phyloP scores from a whole-genome alignment of 345 rosid species.

The Hypericum perforatum region DNA sequence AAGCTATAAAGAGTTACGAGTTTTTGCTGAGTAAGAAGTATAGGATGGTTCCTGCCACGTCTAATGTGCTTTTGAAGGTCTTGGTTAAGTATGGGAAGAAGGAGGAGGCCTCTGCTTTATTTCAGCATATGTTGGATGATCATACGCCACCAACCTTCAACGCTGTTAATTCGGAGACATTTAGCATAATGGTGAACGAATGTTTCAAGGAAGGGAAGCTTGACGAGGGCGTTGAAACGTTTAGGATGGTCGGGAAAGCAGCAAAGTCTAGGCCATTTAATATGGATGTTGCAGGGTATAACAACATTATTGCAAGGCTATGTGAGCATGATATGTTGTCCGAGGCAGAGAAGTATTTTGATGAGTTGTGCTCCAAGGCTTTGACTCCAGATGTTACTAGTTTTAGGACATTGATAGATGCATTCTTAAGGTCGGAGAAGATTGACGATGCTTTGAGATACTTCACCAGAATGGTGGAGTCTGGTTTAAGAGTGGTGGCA shows the following conservation, averaged over 20 bases:
- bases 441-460: constrained; percentile 56
- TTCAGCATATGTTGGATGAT: constrained; percentile 75
- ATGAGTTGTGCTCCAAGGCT: constrained; percentile 47
- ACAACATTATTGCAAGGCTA: constrained; percentile 57
- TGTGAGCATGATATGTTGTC: constrained; percentile 70
- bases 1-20: constrained; percentile 73
- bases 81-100: constrained; percentile 63
- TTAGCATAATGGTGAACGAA: constrained; percentile 80
- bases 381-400: constrained; percentile 68
- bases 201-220: constrained; percentile 70
- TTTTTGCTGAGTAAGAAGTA: constrained; percentile 68
- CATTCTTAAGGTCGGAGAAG: constrained; percentile 55
- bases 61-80: constrained; percentile 75
- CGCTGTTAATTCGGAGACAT: constrained; percentile 78
- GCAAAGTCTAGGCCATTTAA: constrained; percentile 61
- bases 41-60: constrained; percentile 71
- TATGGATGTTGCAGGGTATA: constrained; percentile 78
- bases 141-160: constrained; percentile 75
- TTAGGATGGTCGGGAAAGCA: constrained; percentile 65
- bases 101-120: constrained; percentile 57
- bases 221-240: constrained; percentile 48
- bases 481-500: constrained; percentile 78
- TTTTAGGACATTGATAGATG: constrained; percentile 66
- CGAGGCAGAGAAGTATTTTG: constrained; percentile 58
- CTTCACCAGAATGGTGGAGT: constrained; percentile 62